Conservation (phyloP, 306 rosid species). For the Mimosa pudica region DNA sequence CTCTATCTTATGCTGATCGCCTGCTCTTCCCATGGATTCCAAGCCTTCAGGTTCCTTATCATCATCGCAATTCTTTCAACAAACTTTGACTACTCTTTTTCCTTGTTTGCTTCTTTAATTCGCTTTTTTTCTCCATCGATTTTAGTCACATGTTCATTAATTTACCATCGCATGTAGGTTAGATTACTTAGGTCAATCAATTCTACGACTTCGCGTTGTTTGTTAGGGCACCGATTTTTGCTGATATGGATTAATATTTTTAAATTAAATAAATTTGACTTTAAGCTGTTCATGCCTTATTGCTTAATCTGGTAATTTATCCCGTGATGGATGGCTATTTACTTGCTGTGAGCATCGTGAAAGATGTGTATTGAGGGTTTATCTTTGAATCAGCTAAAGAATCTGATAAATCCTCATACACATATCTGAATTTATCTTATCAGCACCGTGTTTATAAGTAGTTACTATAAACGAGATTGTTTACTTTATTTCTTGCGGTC, state of each 20-base stretch:
- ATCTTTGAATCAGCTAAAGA: too few relatives aligned
- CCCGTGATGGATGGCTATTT: neutral
- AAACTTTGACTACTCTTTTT: neutral
- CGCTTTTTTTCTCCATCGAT: neutral
- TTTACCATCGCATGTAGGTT: neutral
- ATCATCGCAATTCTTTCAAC: neutral
- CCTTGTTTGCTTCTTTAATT: neutral
- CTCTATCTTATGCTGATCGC: neutral
- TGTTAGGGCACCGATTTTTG: neutral
- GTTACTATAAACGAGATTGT: neutral
- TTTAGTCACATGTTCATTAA: neutral
- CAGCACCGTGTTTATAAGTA: neutral
- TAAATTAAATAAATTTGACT: neutral
- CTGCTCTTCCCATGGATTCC: slow-evolving; percentile 15
- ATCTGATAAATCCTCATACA: neutral
- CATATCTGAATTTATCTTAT: neutral
- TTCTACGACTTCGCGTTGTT: neutral
- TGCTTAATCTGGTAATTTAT: neutral
- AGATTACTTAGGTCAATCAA: neutral
- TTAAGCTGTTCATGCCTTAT: neutral
- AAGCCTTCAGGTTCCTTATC: slow-evolving; percentile 10
- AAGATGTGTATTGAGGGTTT: neutral
- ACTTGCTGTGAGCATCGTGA: neutral
- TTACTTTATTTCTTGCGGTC: neutral
- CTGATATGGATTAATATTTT: neutral